Conservation (phyloP, 164 flowering plant genomes). For the Cinnamomum chago region DNA sequence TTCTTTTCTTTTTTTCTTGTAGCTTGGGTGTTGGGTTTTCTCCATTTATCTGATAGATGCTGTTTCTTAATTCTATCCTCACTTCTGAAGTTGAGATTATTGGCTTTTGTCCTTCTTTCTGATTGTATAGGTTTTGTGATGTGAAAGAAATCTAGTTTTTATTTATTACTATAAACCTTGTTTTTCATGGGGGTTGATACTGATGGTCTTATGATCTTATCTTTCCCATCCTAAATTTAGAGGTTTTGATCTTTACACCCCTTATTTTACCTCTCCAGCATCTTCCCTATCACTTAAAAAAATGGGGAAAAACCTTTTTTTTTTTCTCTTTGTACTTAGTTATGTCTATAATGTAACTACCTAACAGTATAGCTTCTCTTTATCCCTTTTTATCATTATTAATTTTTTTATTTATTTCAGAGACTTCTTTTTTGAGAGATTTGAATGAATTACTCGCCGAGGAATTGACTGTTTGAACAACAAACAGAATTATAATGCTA, state of each 20-base stretch:
- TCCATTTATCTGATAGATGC: neutral
- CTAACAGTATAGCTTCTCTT: neutral
- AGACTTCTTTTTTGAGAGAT: neutral
- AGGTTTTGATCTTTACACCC: constrained; percentile 19
- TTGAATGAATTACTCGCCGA: constrained; percentile 19
- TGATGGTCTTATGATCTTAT: neutral
- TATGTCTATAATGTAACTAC: neutral
- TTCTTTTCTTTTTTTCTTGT: neutral
- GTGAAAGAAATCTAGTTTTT: neutral
- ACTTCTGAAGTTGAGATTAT: neutral
- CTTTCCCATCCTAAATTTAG: neutral
- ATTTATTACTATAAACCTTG: no score
- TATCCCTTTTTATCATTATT: neutral
- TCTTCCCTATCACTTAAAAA: neutral
- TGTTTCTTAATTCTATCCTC: neutral
- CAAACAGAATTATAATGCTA: neutral
- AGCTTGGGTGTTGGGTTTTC: neutral
- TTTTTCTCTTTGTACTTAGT: neutral
- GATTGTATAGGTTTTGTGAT: neutral
- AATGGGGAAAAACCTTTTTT: neutral
- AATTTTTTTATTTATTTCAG: neutral
- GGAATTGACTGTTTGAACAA: constrained; percentile 8
- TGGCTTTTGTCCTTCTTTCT: neutral
- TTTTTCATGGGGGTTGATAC: neutral
- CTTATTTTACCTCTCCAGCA: constrained; percentile 19